phyloP scores from a whole-genome alignment of 805 yeast genomes.

The Kodamaea jinghongensis region DNA sequence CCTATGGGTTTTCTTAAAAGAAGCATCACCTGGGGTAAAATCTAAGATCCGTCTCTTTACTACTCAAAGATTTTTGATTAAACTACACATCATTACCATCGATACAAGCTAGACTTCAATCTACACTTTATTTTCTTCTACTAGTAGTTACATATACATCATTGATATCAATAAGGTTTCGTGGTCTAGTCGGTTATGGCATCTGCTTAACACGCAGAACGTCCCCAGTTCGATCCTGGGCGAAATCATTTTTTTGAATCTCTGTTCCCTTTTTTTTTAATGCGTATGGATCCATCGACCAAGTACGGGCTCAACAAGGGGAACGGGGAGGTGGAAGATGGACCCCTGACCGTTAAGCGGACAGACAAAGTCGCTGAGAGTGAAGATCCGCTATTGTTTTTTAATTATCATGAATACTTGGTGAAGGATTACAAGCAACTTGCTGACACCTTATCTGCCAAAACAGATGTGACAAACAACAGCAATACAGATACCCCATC shows the following conservation, averaged over 20 bases:
- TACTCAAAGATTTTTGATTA: too few relatives aligned
- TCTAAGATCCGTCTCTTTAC: too few relatives aligned
- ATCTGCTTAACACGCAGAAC: conserved; percentile 99
- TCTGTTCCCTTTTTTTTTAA: too few relatives aligned
- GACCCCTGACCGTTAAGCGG: neutral
- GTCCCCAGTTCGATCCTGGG: conserved; percentile 99
- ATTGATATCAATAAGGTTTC: conserved; percentile 66
- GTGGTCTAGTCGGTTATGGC: conserved; percentile 99
- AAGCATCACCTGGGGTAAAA: too few relatives aligned
- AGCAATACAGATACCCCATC: conserved; percentile 24
- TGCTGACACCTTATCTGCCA: neutral
- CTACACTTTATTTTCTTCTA: too few relatives aligned
- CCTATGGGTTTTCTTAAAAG: too few relatives aligned
- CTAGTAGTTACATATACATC: too few relatives aligned
- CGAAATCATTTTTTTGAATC: conserved; percentile 63
- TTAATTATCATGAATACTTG: conserved; percentile 67
- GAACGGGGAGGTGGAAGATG: neutral
- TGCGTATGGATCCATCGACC: neutral
- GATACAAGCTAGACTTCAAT: too few relatives aligned
- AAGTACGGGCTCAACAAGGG: neutral
- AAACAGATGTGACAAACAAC: neutral
- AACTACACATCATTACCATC: too few relatives aligned
- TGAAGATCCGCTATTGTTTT: conserved; percentile 32
- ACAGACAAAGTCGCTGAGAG: neutral
- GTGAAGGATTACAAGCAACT: conserved; percentile 27